Percentiles rank a stretch among this genome's conserved stretches.
Conservation (phyloP, 805 yeast species). For the Kluyveromyces wickerhamii region DNA sequence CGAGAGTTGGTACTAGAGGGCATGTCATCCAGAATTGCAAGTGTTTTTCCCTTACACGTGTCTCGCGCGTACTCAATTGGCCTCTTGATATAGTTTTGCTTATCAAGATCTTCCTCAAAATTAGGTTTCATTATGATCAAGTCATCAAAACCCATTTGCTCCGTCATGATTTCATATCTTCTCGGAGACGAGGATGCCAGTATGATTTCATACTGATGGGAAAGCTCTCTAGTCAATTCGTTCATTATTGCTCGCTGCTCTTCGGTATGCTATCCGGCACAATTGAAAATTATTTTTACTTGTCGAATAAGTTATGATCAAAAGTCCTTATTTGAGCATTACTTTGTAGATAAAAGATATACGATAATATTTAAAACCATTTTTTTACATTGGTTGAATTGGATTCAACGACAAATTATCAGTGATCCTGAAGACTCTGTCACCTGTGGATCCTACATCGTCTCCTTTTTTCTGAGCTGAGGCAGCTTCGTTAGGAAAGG, state of each 20-base stretch:
- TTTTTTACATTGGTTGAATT: conserved; percentile 23
- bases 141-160: conserved; percentile 42
- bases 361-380: too few species aligned
- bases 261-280: too few species aligned
- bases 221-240: conserved; percentile 4
- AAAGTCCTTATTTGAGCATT: too few species aligned
- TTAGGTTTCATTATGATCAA: conserved; percentile 48
- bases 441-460: conserved; percentile 9
- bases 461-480: conserved; percentile 5
- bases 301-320: too few species aligned
- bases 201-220: conserved; percentile 34
- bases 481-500: conserved; percentile 25
- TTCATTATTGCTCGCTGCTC: too few species aligned
- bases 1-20: conserved; percentile 6
- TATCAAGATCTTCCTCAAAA: conserved; percentile 71
- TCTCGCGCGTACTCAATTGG: conserved; percentile 47
- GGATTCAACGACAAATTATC: conserved; percentile 21
- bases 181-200: conserved; percentile 85
- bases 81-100: conserved; percentile 26
- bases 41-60: conserved; percentile 64
- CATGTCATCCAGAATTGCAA: conserved; percentile 47
- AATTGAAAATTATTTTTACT: too few species aligned
- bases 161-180: conserved; percentile 59
- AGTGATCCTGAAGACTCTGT: conserved; percentile 23
- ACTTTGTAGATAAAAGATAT: too few species aligned